Conservation (phyloP, 2,329 filamentous ascomycete species). For the Neocucurbitaria cava region DNA sequence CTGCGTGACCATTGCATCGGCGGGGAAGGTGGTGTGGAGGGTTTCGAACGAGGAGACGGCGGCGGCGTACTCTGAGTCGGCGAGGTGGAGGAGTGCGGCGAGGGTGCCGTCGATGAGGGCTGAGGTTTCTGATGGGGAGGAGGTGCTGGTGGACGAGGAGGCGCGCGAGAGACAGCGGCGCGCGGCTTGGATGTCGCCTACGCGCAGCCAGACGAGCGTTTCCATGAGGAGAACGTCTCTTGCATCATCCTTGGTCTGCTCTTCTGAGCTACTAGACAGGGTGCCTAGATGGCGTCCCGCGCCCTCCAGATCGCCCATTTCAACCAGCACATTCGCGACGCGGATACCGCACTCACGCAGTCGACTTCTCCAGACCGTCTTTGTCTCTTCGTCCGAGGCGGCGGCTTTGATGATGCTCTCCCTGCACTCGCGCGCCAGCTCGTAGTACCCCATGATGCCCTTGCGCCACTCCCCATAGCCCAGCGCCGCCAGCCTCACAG, state of each 20-base stretch:
- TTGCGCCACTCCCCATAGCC: constrained; percentile 84
- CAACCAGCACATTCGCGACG: constrained; percentile 71
- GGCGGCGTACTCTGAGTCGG: constrained; percentile 73
- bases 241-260: constrained; percentile 36
- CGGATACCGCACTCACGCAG: constrained; percentile 76
- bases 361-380: constrained; percentile 72
- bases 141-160: no score
- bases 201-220: constrained; percentile 75
- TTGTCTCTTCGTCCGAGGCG: constrained; percentile 60
- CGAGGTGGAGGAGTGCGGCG: constrained; percentile 75
- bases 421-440: constrained; percentile 80
- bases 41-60: constrained; percentile 69
- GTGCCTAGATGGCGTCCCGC: constrained; percentile 75
- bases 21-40: constrained; percentile 55
- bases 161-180: constrained; percentile 57
- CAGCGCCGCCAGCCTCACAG: constrained; percentile 82
- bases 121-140: constrained; percentile 15
- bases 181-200: constrained; percentile 78
- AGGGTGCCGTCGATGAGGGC: constrained; percentile 55
- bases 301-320: constrained; percentile 87
- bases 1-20: constrained; percentile 75
- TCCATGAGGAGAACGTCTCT: constrained; percentile 50
- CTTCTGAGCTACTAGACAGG: constrained; percentile 55
- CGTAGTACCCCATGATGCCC: constrained; percentile 89
- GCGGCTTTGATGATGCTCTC: constrained; percentile 56